A percentile compares a stretch with the other conserved stretches of the same genome.
phyloP scores from a whole-genome alignment of 2,329 filamentous ascomycete genomes.

The Sarocladium oryzae region DNA sequence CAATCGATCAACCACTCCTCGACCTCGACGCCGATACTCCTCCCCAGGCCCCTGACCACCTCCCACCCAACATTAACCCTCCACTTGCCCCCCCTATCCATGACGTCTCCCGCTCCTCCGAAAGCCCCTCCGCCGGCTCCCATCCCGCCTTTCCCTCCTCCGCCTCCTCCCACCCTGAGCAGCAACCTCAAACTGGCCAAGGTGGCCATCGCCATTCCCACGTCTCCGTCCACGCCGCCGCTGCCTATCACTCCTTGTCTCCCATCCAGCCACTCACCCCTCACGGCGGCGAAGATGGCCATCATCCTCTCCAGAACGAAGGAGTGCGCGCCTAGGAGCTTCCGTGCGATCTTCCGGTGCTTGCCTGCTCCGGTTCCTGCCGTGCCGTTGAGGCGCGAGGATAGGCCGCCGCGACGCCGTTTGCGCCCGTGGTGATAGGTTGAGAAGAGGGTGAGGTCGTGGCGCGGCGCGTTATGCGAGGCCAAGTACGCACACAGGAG shows the following conservation, averaged over 20 bases:
- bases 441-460: slow-evolving; percentile 70
- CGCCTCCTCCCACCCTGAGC: slow-evolving; percentile 52
- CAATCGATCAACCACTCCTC: slow-evolving; percentile 70
- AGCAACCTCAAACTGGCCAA: slow-evolving; percentile 64
- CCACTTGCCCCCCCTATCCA: slow-evolving; percentile 69
- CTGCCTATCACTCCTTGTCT: slow-evolving; percentile 19
- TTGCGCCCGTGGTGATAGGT: slow-evolving; percentile 53
- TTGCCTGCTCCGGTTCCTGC: slow-evolving; percentile 29
- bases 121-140: slow-evolving; percentile 3
- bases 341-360: slow-evolving; percentile 67
- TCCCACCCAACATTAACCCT: slow-evolving; percentile 76
- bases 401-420: slow-evolving; percentile 41
- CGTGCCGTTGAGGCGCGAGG: slow-evolving; percentile 24
- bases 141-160: not conserved
- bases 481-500: slow-evolving; percentile 74
- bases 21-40: slow-evolving; percentile 70
- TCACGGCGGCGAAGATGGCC: slow-evolving; percentile 66
- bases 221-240: slow-evolving; percentile 43
- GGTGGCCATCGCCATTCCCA: slow-evolving; percentile 63
- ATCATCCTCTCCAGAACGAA: slow-evolving; percentile 75
- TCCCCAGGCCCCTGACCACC: slow-evolving; percentile 60
- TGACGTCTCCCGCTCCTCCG: slow-evolving; percentile 41
- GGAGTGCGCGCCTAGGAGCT: slow-evolving; percentile 68
- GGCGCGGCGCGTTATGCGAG: slow-evolving; percentile 69
- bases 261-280: slow-evolving; percentile 44